Percentiles rank a stretch among this genome's conserved stretches.
These are phyloP conservation scores for Oryza officinalis DNA, from an alignment of 176 grass and related monocot genomes.

Conservation along the genomic window DNA sequence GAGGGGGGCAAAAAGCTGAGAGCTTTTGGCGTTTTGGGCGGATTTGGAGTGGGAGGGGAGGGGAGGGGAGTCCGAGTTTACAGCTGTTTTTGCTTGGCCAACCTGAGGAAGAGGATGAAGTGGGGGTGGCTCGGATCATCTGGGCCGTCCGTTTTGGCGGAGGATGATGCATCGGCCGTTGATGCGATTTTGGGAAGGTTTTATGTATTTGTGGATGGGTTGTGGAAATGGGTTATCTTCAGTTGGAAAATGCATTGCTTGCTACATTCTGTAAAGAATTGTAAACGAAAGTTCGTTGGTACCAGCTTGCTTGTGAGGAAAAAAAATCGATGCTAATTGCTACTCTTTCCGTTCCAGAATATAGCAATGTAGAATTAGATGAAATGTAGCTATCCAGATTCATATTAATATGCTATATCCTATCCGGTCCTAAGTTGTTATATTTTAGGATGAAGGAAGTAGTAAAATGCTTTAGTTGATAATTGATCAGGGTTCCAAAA, in stretches of 20 bases:
- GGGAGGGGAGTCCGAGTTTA: conserved; percentile 26
- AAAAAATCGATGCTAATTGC: too few species aligned
- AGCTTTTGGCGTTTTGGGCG: conserved; percentile 39
- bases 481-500: too few species aligned
- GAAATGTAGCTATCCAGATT: too few species aligned
- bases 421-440: too few species aligned
- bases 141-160: conserved; percentile 27
- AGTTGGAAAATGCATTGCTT: neutral
- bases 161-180: conserved; percentile 15
- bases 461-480: too few species aligned
- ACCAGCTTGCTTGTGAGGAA: too few species aligned
- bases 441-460: too few species aligned
- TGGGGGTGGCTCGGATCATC: conserved; percentile 24
- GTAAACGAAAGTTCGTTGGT: too few species aligned
- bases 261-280: too few species aligned
- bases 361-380: too few species aligned
- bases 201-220: neutral
- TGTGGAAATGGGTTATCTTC: neutral
- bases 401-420: too few species aligned
- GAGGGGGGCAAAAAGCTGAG: conserved; percentile 36
- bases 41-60: neutral
- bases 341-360: too few species aligned
- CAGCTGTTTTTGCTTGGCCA: conserved; percentile 24
- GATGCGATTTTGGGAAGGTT: neutral
- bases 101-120: conserved; percentile 35